Conservation (phyloP, 2,329 filamentous ascomycete genomes). For the Fusarium sp. region DNA sequence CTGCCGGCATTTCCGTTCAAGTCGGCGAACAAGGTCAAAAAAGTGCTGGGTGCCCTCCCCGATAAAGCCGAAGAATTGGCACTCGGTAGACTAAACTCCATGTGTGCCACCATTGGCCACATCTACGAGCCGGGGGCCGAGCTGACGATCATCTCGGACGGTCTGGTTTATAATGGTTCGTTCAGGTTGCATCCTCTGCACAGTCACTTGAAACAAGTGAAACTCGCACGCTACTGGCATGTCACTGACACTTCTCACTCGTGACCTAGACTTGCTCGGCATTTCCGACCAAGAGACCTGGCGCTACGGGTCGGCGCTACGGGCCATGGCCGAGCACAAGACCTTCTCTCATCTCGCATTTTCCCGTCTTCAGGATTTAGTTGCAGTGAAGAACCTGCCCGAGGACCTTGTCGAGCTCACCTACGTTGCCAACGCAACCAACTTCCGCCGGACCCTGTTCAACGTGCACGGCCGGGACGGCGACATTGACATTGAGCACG, state of each 20-base stretch:
- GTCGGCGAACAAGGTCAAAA: slow-evolving; percentile 53
- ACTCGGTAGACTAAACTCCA: slow-evolving; percentile 44
- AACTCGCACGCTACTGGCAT: background rate
- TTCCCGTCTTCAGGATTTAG: slow-evolving; percentile 62
- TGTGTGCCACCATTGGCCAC: slow-evolving; percentile 47
- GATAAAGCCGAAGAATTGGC: slow-evolving; percentile 54
- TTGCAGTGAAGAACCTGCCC: slow-evolving; percentile 52
- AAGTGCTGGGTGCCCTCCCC: slow-evolving; percentile 51
- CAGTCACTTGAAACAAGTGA: background rate
- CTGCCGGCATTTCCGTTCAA: slow-evolving; percentile 54
- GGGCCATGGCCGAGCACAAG: slow-evolving; percentile 56
- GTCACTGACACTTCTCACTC: background rate
- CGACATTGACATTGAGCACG: slow-evolving; percentile 48
- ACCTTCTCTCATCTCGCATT: slow-evolving; percentile 61
- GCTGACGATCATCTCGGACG: slow-evolving; percentile 67
- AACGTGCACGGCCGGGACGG: slow-evolving; percentile 40
- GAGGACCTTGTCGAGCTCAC: slow-evolving; percentile 60
- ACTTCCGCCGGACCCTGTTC: slow-evolving; percentile 49
- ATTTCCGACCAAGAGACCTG: slow-evolving; percentile 64
- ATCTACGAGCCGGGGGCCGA: slow-evolving; percentile 50
- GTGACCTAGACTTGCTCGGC: slow-evolving; percentile 60
- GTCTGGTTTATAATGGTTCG: slow-evolving; percentile 68
- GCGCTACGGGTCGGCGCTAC: slow-evolving; percentile 64
- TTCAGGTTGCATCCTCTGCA: background rate
- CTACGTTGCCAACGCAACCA: slow-evolving; percentile 52